A percentile compares a stretch with the other conserved stretches of the same genome.
Conservation (phyloP, 176 grass and related monocot species). For the Carex littledalei region DNA sequence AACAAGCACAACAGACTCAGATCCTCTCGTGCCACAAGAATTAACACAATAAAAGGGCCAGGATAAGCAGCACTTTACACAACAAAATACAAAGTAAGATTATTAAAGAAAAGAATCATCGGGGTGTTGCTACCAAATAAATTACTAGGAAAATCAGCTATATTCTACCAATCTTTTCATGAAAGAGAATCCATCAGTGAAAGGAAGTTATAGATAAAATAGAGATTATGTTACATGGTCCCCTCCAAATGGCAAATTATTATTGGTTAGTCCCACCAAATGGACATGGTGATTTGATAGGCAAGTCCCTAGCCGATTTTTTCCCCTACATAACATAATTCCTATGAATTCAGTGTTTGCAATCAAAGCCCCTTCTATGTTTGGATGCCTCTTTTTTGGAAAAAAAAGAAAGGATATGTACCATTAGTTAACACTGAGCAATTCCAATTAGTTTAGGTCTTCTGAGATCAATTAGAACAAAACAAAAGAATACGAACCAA, state of each 20-base stretch:
- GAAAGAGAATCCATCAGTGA: neutral
- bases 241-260: neutral
- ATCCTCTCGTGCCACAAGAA: neutral
- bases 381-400: neutral
- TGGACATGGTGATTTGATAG: neutral
- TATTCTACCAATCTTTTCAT: neutral
- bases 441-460: neutral
- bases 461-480: neutral
- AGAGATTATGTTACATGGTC: neutral
- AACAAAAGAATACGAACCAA: neutral
- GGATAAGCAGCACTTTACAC: neutral
- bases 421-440: neutral
- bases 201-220: neutral
- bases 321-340: neutral
- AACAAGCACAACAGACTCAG: conserved; percentile 11
- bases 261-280: neutral
- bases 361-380: neutral
- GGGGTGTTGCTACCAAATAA: neutral
- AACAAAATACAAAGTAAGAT: neutral
- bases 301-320: neutral
- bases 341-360: neutral
- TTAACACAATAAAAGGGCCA: neutral
- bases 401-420: neutral
- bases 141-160: conserved; percentile 2
- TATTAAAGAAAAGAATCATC: neutral